Evolutionary conservation across 163 green algal species (phyloP), one percentile per base, ranked within the genome.

Genomic region (Chloromonas sp.): DNA sequence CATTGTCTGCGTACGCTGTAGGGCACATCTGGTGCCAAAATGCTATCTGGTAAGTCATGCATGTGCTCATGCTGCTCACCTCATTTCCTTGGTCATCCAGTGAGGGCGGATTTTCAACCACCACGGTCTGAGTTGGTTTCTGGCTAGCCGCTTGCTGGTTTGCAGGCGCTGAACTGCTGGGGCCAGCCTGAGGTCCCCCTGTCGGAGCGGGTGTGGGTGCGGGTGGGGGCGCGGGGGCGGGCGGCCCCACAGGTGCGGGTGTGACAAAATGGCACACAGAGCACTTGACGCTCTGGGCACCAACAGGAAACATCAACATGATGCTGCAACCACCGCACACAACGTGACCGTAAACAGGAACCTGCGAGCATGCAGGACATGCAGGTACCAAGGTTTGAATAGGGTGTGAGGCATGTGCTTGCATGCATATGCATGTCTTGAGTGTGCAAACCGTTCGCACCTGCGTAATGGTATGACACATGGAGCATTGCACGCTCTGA

Each of bases 241-340:
- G 66, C 66, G 5, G 5, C 5, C 71, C 14, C 13, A 14, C 71
- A 3, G 71, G 71, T 14, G 14, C 71, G 2, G 71, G 71, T 79
- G 96, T 99, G 0, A 99, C 94, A 70, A 86, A 86, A 79, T 98
- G 94, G 89, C 96, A 99, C 1, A 98, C 92, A 2, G 93, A 93
- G 87, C 96, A 99, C 88, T 98, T 98, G 60, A 99, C 96, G 2
- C 92, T 96, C 76, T 95, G 92, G 0, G 96, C 96, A 1, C 95
- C 96, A 13, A 94, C 87, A 0, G 95, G 94, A 84, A 98, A 99
- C 92, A 95, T 94, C 5, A 99, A 92, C 87, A 92, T 98, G 78
- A 98, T 93, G 74, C 90, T 90, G 88, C 96, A 99, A 14, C 92
- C 92, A 71, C 91, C 90, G 87, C 96, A 99, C 60, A 97, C 90